Conservation (phyloP, 768 basidiomycete genomes). For the Termitomyces sp. region DNA sequence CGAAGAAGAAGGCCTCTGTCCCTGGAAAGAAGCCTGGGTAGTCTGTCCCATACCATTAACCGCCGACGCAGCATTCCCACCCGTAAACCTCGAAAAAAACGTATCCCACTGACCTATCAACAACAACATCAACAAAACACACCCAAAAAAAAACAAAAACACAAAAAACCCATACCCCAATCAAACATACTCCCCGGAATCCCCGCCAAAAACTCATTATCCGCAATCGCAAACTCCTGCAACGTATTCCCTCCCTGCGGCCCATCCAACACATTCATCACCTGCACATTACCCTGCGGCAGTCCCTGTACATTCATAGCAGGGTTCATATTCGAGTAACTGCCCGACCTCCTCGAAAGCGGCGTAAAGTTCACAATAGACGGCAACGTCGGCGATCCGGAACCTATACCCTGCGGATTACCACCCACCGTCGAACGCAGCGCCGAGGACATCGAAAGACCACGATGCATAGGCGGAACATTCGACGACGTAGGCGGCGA, state of each 20-base stretch:
- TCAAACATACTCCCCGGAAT: conserved; percentile 86
- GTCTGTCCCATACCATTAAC: conserved; percentile 22
- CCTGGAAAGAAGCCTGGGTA: conserved; percentile 10
- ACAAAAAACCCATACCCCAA: conserved; percentile 54
- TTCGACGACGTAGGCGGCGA: conserved; percentile 11
- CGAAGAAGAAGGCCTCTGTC: conserved; percentile 17
- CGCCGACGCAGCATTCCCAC: conserved; percentile 13
- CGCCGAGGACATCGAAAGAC: conserved; percentile 22
- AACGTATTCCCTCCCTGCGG: conserved; percentile 52
- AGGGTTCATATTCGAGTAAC: conserved; percentile 68
- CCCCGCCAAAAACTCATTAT: conserved; percentile 70
- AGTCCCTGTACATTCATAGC: conserved; percentile 54
- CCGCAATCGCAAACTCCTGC: conserved; percentile 64
- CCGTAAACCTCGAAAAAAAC: conserved; percentile 66
- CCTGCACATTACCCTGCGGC: conserved; percentile 57
- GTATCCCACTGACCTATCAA: conserved; percentile 75
- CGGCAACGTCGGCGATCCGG: conserved; percentile 22
- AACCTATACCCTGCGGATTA: conserved; percentile 13
- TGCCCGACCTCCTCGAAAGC: conserved; percentile 34
- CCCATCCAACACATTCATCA: conserved; percentile 73
- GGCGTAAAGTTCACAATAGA: conserved; percentile 59
- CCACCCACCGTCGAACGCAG: conserved; percentile 26
- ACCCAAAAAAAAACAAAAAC: not conserved
- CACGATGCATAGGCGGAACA: conserved; percentile 16
- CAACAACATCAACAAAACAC: not conserved